A percentile compares a stretch with the other conserved stretches of the same genome.
Conservation (phyloP, 140 eudicot genomes). For the Oenanthe javanica region DNA sequence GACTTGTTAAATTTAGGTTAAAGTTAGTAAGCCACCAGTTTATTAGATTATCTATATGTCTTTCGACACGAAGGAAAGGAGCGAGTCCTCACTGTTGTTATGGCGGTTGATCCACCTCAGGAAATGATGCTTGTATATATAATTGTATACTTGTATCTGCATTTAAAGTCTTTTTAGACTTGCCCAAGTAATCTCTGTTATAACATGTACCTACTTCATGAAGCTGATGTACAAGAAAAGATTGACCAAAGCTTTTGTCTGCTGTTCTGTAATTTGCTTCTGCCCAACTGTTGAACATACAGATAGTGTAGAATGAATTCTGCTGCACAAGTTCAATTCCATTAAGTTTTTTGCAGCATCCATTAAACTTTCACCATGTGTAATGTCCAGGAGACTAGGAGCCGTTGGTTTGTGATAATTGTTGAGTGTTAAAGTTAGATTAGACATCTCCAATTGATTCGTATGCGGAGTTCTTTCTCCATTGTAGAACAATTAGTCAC, state of each 20-base stretch:
- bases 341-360: no score
- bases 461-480: background rate
- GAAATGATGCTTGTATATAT: background rate
- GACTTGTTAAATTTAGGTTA: background rate
- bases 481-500: background rate
- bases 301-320: background rate
- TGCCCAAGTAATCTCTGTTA: background rate
- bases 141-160: background rate
- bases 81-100: background rate
- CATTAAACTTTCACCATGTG: no score
- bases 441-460: background rate
- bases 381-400: no score
- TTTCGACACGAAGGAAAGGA: background rate
- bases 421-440: no score
- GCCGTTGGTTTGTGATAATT: no score
- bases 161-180: background rate
- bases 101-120: background rate
- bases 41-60: background rate
- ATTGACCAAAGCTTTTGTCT: background rate
- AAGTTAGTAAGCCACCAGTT: constrained; percentile 2
- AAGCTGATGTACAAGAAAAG: background rate
- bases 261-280: background rate
- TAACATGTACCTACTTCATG: no score
- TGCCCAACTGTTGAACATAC: background rate
- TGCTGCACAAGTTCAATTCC: no score